These are phyloP conservation scores for Wickerhamomyces alni DNA, from an alignment of 805 yeast genomes.

Conservation along the genomic window DNA sequence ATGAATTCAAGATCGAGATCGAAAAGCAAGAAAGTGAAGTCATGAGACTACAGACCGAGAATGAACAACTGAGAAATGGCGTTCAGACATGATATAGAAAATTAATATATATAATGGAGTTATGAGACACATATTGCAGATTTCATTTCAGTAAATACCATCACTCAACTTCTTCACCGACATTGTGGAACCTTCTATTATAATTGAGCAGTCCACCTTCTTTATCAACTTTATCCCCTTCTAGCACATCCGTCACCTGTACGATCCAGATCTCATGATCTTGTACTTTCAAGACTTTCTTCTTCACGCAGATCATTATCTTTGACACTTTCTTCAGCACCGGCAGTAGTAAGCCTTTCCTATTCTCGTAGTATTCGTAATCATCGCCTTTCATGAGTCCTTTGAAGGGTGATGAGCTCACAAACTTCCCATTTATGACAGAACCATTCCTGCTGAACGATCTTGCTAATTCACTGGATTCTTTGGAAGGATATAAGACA, in stretches of 20 bases:
- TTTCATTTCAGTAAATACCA: too few species aligned
- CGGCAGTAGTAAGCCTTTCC: constrained; percentile 32
- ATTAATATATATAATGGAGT: background rate
- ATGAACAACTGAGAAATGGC: constrained; percentile 9
- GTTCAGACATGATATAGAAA: background rate
- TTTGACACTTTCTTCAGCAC: constrained; percentile 51
- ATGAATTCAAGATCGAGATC: constrained; percentile 23
- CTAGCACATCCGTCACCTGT: constrained; percentile 53
- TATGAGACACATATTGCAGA: background rate
- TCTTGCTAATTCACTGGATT: constrained; percentile 55
- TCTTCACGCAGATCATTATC: constrained; percentile 55
- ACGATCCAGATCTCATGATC: constrained; percentile 93
- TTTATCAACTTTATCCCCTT: constrained; percentile 26
- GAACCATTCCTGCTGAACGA: constrained; percentile 54
- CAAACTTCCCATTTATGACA: constrained; percentile 24
- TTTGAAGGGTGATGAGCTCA: constrained; percentile 41
- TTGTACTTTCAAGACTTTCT: constrained; percentile 51
- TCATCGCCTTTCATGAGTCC: constrained; percentile 29
- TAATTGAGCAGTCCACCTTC: constrained; percentile 66
- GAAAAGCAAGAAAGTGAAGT: constrained; percentile 16
- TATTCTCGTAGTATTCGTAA: constrained; percentile 26
- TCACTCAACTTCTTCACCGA: constrained; percentile 27
- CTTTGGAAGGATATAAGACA: constrained; percentile 54
- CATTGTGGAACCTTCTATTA: constrained; percentile 52
- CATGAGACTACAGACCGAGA: constrained; percentile 12